Evolutionary conservation across 148 eudicot species (phyloP).

Genomic region (Chenopodium berlandieri): DNA sequence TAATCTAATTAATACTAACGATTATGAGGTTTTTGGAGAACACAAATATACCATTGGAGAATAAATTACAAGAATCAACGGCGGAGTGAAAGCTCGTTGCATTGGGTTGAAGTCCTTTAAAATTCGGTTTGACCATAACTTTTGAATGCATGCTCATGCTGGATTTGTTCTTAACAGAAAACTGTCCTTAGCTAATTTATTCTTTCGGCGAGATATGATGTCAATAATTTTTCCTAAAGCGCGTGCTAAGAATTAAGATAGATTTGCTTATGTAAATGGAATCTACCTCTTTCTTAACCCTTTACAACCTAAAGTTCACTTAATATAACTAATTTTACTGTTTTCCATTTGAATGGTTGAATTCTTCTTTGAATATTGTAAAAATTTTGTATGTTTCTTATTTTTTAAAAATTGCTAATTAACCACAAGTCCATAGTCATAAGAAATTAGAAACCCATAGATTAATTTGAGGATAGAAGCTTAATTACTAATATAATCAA

Average conservation of each 20-base stretch:
- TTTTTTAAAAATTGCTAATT: too few relatives aligned
- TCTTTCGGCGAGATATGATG: constrained; percentile 13
- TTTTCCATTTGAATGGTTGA: neutral
- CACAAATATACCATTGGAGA: too few relatives aligned
- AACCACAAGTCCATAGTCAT: neutral
- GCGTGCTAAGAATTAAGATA: neutral
- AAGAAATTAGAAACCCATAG: neutral
- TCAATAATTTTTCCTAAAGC: neutral
- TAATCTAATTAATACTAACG: too few relatives aligned
- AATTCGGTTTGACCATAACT: neutral
- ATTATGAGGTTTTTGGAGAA: too few relatives aligned
- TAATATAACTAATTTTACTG: neutral
- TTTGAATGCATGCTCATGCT: constrained; percentile 6
- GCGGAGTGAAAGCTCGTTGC: neutral
- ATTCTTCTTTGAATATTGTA: too few relatives aligned
- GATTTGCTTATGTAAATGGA: constrained; percentile 18
- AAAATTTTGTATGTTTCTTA: too few relatives aligned
- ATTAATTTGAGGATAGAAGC: neutral
- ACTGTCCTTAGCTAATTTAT: neutral
- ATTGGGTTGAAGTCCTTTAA: neutral
- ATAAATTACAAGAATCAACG: neutral
- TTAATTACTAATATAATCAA: neutral
- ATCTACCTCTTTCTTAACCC: neutral
- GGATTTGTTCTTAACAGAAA: neutral
- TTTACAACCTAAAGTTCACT: neutral